Evolutionary conservation across 768 basidiomycete genomes (phyloP).

Genomic region (Russula vinacea): DNA sequence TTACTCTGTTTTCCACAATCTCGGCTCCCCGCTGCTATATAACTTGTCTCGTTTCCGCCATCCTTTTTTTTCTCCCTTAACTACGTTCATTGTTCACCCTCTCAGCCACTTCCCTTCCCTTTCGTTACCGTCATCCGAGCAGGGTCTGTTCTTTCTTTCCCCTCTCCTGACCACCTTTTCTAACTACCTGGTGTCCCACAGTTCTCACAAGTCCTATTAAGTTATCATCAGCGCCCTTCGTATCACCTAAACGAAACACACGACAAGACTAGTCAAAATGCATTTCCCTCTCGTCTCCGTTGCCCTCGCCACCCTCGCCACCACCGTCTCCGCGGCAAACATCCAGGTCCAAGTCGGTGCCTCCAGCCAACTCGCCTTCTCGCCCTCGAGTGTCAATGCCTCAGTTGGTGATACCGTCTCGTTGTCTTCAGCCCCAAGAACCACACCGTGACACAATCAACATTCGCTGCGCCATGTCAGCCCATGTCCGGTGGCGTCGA

Average conservation of each 20-base stretch:
- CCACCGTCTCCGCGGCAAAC: slow-evolving; percentile 11
- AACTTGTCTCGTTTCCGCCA: slow-evolving; percentile 4
- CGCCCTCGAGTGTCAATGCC: slow-evolving; percentile 28
- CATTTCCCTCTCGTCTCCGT: slow-evolving; percentile 25
- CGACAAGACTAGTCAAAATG: slow-evolving; percentile 18
- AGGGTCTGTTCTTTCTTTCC: slow-evolving; percentile 38
- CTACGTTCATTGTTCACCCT: slow-evolving; percentile 27
- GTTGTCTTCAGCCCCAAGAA: slow-evolving; percentile 29
- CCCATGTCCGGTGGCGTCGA: slow-evolving; percentile 30
- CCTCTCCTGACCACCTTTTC: neutral
- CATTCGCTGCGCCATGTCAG: slow-evolving; percentile 38
- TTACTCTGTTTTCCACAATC: neutral
- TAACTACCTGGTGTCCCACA: neutral
- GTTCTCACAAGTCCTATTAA: slow-evolving; percentile 27
- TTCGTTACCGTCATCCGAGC: slow-evolving; percentile 43
- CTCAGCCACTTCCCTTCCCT: slow-evolving; percentile 37
- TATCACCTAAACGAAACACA: slow-evolving; percentile 4
- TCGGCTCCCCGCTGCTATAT: slow-evolving; percentile 1
- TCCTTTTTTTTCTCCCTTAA: slow-evolving; percentile 19
- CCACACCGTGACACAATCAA: slow-evolving; percentile 39
- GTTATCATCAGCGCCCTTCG: neutral
- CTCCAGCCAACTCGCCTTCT: slow-evolving; percentile 15
- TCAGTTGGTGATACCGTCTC: slow-evolving; percentile 31
- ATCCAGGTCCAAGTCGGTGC: slow-evolving; percentile 25
- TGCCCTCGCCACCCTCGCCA: slow-evolving; percentile 23